These are phyloP conservation scores for Fusarium sp. DNA, from an alignment of 2,329 filamentous ascomycete species.

Conservation along the genomic window DNA sequence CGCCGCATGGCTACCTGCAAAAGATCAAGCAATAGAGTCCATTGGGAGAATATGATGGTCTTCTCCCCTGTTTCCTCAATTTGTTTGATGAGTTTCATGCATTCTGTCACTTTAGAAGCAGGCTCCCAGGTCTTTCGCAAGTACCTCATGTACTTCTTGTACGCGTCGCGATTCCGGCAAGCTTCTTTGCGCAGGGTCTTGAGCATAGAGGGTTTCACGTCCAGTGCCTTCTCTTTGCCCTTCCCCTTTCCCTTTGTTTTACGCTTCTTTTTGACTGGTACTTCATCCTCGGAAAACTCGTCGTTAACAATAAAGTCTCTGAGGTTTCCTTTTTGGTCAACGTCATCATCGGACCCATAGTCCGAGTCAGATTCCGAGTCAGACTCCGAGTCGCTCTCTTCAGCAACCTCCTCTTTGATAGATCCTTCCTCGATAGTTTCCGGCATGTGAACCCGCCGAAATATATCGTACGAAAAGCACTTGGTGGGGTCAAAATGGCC, in stretches of 20 bases:
- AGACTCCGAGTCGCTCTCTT: slow-evolving; percentile 46
- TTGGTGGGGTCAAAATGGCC: slow-evolving; percentile 73
- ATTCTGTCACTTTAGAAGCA: slow-evolving; percentile 84
- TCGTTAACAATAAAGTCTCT: slow-evolving; percentile 66
- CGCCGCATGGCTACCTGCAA: slow-evolving; percentile 80
- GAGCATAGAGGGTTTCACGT: slow-evolving; percentile 67
- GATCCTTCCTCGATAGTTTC: slow-evolving; percentile 59
- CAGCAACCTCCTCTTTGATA: slow-evolving; percentile 52
- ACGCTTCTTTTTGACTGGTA: slow-evolving; percentile 35
- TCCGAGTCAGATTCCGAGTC: slow-evolving; percentile 47
- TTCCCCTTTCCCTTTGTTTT: slow-evolving; percentile 49
- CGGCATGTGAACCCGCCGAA: slow-evolving; percentile 78
- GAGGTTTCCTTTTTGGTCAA: slow-evolving; percentile 57
- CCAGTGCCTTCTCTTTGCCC: slow-evolving; percentile 56
- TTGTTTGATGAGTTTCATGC: slow-evolving; percentile 78
- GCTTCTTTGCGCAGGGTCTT: slow-evolving; percentile 75
- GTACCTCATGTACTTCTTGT: slow-evolving; percentile 75
- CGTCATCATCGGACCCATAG: slow-evolving; percentile 50
- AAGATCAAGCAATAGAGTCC: slow-evolving; percentile 79
- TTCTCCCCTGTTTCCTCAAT: slow-evolving; percentile 73
- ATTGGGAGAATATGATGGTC: slow-evolving; percentile 82
- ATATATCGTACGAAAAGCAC: slow-evolving; percentile 79
- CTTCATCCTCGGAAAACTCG: slow-evolving; percentile 47
- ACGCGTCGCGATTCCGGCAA: slow-evolving; percentile 71
- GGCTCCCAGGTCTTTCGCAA: slow-evolving; percentile 77